Conservation (phyloP, 106 monocot genomes). For the Dioscorea zingiberensis region DNA sequence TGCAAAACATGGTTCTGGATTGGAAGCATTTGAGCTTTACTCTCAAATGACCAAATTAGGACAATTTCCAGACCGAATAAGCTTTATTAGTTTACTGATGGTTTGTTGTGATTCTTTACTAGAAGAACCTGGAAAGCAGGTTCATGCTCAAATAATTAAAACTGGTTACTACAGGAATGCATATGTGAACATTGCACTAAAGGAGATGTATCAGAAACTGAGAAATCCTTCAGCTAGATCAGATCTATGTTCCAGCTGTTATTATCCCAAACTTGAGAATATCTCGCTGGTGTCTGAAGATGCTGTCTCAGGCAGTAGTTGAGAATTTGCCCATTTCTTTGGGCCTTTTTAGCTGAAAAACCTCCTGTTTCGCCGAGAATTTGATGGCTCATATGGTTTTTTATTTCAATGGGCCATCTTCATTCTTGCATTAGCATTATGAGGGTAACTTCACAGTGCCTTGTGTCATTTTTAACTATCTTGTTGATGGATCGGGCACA, state of each 20-base stretch:
- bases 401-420: too few species aligned
- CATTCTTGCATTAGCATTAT: too few species aligned
- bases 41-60: constrained; percentile 34
- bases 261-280: too few species aligned
- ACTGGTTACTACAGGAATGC: constrained; percentile 26
- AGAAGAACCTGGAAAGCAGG: constrained; percentile 35
- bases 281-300: too few species aligned
- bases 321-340: too few species aligned
- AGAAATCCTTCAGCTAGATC: background rate
- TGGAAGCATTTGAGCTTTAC: constrained; percentile 29
- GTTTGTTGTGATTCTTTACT: constrained; percentile 27
- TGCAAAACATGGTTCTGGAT: constrained; percentile 20
- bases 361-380: too few species aligned
- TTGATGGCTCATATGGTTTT: too few species aligned
- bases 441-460: too few species aligned
- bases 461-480: too few species aligned
- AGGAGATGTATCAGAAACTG: constrained; percentile 27
- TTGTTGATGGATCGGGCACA: too few species aligned
- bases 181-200: constrained; percentile 12
- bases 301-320: too few species aligned
- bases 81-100: constrained; percentile 25
- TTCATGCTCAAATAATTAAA: constrained; percentile 45
- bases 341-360: too few species aligned
- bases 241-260: background rate
- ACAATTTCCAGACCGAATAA: constrained; percentile 30